Evolutionary conservation across 2,329 filamentous ascomycete species (phyloP), one percentile per base, ranked within the genome.

Genomic region (Pseudopithomyces chartarum): DNA sequence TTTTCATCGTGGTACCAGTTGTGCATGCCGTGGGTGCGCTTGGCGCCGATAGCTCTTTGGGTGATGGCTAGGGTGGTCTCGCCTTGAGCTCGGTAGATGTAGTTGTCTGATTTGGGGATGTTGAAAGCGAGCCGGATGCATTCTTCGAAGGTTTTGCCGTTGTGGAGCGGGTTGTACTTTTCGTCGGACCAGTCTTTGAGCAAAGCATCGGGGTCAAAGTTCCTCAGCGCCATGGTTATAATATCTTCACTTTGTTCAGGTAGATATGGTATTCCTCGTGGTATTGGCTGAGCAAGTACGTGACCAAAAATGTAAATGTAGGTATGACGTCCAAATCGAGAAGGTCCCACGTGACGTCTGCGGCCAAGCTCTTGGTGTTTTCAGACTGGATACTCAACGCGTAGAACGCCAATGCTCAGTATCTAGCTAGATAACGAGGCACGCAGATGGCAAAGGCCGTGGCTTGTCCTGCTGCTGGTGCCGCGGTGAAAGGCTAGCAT

Each of bases 61-160:
- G 79, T 81, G 56, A 81, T 78, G 3, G 75, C 67, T 1, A 85
- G 73, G 1, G 80, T 83, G 15, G 84, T 82, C 55, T 78, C 78
- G 6, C 81, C 80, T 12, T 77, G 76, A 0, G 83, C 82, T 56
- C 79, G 77, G 61, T 85, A 85, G 20, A 78, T 74, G 60, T 84
- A 85, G 51, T 71, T 72, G 63, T 84, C 82, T 32, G 72, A 67
- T 0, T 64, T 56, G 5, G 75, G 73, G 3, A 85, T 77, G 11
- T 73, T 72, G 66, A 85, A 85, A 3, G 80, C 75, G 42, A 75
- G 69, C 53, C 77, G 70, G 59, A 84, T 78, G 60, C 80, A 80
- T 48, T 75, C 72, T 32, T 74, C 73, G 50, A 85, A 77, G 54
- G 65, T 54, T 38, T 67, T 69, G 10, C 52, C 61, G 49, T 57